Percentiles rank a stretch among this genome's conserved stretches.
These are phyloP conservation scores for Solanum hybrid DNA, from an alignment of 305 asterid genomes.

Conservation along the genomic window DNA sequence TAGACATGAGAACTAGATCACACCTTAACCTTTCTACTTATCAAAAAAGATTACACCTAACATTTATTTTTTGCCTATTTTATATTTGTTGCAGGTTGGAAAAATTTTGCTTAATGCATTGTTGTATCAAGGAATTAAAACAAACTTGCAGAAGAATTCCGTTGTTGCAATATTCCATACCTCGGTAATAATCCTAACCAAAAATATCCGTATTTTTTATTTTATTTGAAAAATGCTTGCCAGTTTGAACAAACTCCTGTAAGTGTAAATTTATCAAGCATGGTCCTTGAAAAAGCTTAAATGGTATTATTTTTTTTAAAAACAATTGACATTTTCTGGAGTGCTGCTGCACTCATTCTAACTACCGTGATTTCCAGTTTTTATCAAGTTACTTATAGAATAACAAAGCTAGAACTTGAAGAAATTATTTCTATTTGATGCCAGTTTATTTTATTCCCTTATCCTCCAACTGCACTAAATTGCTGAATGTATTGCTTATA, in stretches of 20 bases:
- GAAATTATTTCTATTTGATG: not conserved
- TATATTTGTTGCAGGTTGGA: slow-evolving; percentile 60
- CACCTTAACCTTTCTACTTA: not conserved
- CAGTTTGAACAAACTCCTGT: not conserved
- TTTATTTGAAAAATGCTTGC: not conserved
- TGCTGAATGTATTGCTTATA: not conserved
- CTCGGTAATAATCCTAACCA: slow-evolving; percentile 38
- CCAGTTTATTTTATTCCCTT: not conserved
- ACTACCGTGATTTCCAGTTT: not conserved
- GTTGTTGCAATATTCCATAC: slow-evolving; percentile 78
- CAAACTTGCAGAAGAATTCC: slow-evolving; percentile 67
- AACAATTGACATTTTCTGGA: not conserved
- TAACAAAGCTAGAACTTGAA: not conserved
- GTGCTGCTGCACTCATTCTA: not conserved
- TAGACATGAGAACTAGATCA: not conserved
- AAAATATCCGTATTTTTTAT: not conserved
- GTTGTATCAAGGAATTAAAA: slow-evolving; percentile 77
- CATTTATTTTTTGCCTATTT: not conserved
- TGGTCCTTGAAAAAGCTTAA: not conserved
- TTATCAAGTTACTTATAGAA: not conserved
- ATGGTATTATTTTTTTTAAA: too few species aligned
- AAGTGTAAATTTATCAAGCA: not conserved
- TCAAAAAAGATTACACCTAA: not conserved
- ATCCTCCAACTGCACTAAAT: not conserved
- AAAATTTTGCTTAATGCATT: slow-evolving; percentile 72